These are phyloP conservation scores for Aegilops speltoides DNA, from an alignment of 176 grass and related monocot species.

Conservation along the genomic window DNA sequence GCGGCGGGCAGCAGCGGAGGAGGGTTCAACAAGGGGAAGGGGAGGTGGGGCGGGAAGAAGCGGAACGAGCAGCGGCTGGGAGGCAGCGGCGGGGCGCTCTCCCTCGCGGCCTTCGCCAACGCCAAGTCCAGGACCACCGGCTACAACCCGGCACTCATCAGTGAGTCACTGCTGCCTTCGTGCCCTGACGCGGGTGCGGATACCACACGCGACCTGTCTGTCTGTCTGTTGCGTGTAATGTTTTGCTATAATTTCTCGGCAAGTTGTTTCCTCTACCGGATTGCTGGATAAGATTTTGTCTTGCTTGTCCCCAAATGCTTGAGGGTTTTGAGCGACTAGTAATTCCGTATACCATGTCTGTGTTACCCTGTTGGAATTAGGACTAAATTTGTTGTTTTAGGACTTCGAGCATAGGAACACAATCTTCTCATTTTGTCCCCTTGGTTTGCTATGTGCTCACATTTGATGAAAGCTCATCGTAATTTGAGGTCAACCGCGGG, in stretches of 20 bases:
- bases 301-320: neutral
- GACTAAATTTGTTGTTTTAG: too few species aligned
- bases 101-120: conserved; percentile 77
- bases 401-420: too few species aligned
- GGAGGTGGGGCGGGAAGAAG: conserved; percentile 42
- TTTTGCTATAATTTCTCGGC: neutral
- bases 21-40: conserved; percentile 33
- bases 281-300: too few species aligned
- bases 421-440: neutral
- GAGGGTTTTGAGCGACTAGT: neutral
- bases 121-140: conserved; percentile 68
- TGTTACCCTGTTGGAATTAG: too few species aligned
- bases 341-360: too few species aligned
- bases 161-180: conserved; percentile 33
- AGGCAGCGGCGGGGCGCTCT: conserved; percentile 70
- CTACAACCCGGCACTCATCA: conserved; percentile 78
- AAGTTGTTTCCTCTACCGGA: too few species aligned
- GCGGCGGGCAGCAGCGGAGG: neutral
- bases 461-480: neutral
- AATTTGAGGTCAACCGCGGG: neutral
- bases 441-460: neutral
- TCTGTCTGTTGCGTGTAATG: neutral
- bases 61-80: conserved; percentile 79
- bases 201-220: neutral
- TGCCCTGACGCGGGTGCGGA: neutral